phyloP scores from a whole-genome alignment of 1,284 basidiomycete genomes.

The Boletus sp. region DNA sequence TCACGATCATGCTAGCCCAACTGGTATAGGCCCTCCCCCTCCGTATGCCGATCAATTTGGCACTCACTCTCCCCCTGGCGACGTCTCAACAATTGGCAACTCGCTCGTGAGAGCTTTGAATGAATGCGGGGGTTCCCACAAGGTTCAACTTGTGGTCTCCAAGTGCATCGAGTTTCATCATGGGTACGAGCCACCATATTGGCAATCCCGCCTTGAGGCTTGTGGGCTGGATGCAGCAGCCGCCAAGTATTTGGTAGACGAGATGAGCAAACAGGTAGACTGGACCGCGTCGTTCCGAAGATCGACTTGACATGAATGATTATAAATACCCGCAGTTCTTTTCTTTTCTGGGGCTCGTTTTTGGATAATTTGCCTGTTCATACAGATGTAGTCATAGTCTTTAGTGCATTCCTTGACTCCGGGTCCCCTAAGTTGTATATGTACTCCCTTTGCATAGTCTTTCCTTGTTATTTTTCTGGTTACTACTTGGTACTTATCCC shows the following conservation, averaged over 20 bases:
- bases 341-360: background rate
- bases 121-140: conserved; percentile 15
- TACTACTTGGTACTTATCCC: too few relatives aligned
- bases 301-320: background rate
- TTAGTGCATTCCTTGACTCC: background rate
- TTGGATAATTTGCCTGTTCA: background rate
- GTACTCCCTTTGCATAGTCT: background rate
- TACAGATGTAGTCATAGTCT: conserved; percentile 7
- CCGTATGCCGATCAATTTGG: conserved; percentile 14
- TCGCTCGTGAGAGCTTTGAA: conserved; percentile 24
- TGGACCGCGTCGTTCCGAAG: conserved; percentile 15
- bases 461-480: background rate
- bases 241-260: conserved; percentile 21
- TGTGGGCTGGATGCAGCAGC: conserved; percentile 22
- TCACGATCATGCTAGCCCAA: conserved; percentile 1
- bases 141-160: conserved; percentile 21
- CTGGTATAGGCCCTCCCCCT: conserved; percentile 17
- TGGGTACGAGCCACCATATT: conserved; percentile 32
- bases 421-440: background rate
- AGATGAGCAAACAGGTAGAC: conserved; percentile 30
- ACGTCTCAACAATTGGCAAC: conserved; percentile 14
- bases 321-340: background rate
- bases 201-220: conserved; percentile 24
- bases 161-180: conserved; percentile 23
- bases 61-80: conserved; percentile 5